Conservation (phyloP, 345 rosid species). For the Lumnitzera littorea region DNA sequence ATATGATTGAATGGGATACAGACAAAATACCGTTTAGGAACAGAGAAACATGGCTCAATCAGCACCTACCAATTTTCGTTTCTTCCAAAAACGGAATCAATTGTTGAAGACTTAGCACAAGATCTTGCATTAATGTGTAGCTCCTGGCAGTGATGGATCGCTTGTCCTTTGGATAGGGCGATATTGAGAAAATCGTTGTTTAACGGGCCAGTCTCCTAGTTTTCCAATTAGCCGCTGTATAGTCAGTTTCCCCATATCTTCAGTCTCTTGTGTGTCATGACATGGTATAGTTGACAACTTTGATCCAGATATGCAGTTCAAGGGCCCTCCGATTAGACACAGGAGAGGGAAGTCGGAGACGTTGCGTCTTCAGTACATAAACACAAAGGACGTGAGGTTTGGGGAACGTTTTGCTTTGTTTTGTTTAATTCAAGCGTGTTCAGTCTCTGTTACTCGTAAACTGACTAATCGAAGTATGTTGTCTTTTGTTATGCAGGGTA, state of each 20-base stretch:
- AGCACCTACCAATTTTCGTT: no score
- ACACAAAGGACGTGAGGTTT: slow-evolving; percentile 83
- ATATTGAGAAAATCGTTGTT: no score
- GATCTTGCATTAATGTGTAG: no score
- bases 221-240: neutral
- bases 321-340: slow-evolving; percentile 46
- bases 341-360: slow-evolving; percentile 97
- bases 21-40: no score
- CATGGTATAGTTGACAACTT: neutral
- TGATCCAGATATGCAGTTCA: slow-evolving; percentile 37
- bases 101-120: no score
- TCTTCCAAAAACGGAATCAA: no score
- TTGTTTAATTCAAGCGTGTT: no score
- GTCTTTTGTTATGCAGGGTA: slow-evolving; percentile 39
- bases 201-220: neutral
- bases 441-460: slow-evolving; percentile 1
- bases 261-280: slow-evolving; percentile 8
- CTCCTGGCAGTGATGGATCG: no score
- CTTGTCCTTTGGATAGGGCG: no score
- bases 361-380: slow-evolving; percentile 83
- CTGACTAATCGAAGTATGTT: neutral
- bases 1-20: no score
- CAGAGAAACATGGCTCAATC: no score
- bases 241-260: slow-evolving; percentile 2
- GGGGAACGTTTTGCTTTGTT: slow-evolving; percentile 5